Percentiles rank a stretch among this genome's conserved stretches.
Conservation (phyloP, 352 stramenopile genomes). For the Pythium aristosporum region DNA sequence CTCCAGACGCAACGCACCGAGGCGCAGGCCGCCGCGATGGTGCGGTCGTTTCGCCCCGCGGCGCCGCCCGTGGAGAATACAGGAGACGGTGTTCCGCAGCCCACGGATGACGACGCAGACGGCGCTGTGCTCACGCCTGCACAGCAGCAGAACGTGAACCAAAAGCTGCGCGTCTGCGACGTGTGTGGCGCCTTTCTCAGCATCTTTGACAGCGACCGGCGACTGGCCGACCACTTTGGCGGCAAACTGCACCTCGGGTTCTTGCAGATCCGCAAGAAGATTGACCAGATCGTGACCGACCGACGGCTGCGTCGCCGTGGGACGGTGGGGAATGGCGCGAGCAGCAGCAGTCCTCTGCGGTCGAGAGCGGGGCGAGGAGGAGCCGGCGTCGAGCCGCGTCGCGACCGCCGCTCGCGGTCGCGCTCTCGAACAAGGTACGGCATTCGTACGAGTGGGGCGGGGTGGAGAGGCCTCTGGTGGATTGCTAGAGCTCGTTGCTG, state of each 20-base stretch:
- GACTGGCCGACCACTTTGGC: conserved; percentile 89
- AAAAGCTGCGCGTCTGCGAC: conserved; percentile 89
- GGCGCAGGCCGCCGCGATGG: conserved; percentile 42
- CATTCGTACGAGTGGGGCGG: too few relatives aligned
- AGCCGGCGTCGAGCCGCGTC: conserved; percentile 7
- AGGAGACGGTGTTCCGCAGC: background rate
- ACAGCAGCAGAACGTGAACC: conserved; percentile 49
- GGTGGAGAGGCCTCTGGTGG: too few relatives aligned
- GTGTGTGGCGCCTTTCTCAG: conserved; percentile 91
- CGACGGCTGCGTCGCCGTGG: conserved; percentile 31
- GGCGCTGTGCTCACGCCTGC: conserved; percentile 5
- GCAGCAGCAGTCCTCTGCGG: background rate
- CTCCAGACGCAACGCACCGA: conserved; percentile 59
- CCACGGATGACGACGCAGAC: background rate
- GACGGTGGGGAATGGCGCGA: conserved; percentile 3
- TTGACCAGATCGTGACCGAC: conserved; percentile 61
- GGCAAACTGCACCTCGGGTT: conserved; percentile 91
- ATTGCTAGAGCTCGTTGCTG: background rate
- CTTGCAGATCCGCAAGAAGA: conserved; percentile 85
- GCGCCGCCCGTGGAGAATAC: background rate
- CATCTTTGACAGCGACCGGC: conserved; percentile 90
- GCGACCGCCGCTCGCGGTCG: conserved; percentile 26
- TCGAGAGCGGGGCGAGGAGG: conserved; percentile 7
- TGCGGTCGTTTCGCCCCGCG: conserved; percentile 32
- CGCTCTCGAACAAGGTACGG: conserved; percentile 29